A percentile compares a stretch with the other conserved stretches of the same genome.
phyloP scores from a whole-genome alignment of 768 basidiomycete genomes.

The Rhodocollybia butyracea region DNA sequence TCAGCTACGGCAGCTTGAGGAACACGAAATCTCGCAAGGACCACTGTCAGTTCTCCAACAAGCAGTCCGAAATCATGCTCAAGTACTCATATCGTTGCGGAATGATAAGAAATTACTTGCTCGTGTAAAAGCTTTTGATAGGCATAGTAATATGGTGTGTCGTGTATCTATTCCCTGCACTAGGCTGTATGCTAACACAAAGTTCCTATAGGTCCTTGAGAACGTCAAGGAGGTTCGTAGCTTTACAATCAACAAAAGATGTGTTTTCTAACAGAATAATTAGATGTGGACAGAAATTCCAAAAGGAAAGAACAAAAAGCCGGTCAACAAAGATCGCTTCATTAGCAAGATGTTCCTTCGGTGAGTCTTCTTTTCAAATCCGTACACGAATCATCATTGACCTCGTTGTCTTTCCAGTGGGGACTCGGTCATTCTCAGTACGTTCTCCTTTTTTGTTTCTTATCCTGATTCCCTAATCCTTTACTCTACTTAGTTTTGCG shows the following conservation, averaged over 20 bases:
- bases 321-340: constrained; percentile 98
- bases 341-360: constrained; percentile 99
- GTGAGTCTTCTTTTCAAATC: constrained; percentile 35
- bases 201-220: constrained; percentile 71
- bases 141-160: constrained; percentile 94
- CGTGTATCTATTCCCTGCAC: background rate
- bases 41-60: constrained; percentile 95
- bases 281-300: constrained; percentile 99
- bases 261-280: background rate
- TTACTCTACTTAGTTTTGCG: constrained; percentile 59
- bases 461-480: constrained; percentile 30
- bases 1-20: constrained; percentile 92
- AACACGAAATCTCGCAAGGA: constrained; percentile 98
- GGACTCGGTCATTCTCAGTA: constrained; percentile 96
- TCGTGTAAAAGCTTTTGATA: constrained; percentile 96
- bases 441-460: constrained; percentile 32
- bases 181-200: background rate
- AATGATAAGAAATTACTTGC: constrained; percentile 98
- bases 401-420: constrained; percentile 50
- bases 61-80: constrained; percentile 50
- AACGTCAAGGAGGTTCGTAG: constrained; percentile 90
- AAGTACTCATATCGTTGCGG: constrained; percentile 88
- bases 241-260: constrained; percentile 1
- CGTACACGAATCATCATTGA: constrained; percentile 7
- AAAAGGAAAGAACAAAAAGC: constrained; percentile 98